Conservation (phyloP, 2,329 filamentous ascomycete genomes). For the Fusarium pseudograminearum region DNA sequence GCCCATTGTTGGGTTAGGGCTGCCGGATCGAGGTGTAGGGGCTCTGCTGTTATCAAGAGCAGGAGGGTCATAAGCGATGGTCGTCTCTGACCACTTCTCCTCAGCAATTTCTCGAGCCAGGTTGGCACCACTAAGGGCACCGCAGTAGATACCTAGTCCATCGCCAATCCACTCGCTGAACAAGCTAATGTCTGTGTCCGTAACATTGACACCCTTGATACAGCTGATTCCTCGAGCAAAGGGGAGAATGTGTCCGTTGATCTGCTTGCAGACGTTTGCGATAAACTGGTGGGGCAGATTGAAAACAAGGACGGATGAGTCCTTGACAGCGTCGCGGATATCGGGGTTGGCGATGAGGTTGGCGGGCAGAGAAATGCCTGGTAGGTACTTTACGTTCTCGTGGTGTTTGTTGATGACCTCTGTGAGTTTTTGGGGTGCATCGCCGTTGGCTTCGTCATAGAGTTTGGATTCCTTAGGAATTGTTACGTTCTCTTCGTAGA, state of each 20-base stretch:
- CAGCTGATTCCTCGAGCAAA: constrained; percentile 95
- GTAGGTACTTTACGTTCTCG: constrained; percentile 98
- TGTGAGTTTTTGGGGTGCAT: constrained; percentile 86
- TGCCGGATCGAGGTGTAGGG: constrained; percentile 64
- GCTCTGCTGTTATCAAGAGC: constrained; percentile 82
- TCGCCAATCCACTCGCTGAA: constrained; percentile 96
- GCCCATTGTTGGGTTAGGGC: constrained; percentile 63
- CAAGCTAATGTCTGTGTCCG: constrained; percentile 84
- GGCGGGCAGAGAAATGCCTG: constrained; percentile 82
- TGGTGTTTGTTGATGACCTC: constrained; percentile 89
- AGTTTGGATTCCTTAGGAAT: constrained; percentile 78
- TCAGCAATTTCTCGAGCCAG: constrained; percentile 94
- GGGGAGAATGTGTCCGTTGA: constrained; percentile 89
- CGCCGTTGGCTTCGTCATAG: constrained; percentile 73
- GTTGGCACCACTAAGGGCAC: constrained; percentile 94
- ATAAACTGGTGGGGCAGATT: constrained; percentile 98
- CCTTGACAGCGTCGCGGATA: constrained; percentile 80
- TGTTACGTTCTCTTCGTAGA: constrained; percentile 90
- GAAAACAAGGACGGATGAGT: constrained; percentile 92
- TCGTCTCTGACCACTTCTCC: constrained; percentile 98
- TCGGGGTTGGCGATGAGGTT: constrained; percentile 90
- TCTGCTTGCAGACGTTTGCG: constrained; percentile 82
- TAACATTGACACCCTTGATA: constrained; percentile 97
- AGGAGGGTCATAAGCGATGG: constrained; percentile 94
- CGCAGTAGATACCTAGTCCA: constrained; percentile 94